Evolutionary conservation across 1,284 basidiomycete species (phyloP).

Genomic region (Chalciporus sp.): DNA sequence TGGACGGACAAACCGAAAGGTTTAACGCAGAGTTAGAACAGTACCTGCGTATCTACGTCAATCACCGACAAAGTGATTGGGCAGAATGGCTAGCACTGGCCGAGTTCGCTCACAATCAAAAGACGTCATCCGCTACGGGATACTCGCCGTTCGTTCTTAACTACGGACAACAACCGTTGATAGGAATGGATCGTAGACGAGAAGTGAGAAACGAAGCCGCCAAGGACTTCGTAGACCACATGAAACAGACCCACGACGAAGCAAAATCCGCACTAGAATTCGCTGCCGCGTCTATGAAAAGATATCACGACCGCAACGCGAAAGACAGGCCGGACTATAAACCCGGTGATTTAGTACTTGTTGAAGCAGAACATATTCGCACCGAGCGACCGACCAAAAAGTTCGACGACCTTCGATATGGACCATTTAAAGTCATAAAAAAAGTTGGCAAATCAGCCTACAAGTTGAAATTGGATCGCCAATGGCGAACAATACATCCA

Average conservation of each 20-base stretch:
- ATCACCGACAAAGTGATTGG: conserved; percentile 43
- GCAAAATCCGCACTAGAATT: background rate
- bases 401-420: too few relatives aligned
- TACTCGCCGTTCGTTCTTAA: background rate
- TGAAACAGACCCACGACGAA: background rate
- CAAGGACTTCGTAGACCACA: background rate
- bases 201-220: background rate
- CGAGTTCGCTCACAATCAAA: conserved; percentile 32
- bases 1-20: conserved; percentile 35
- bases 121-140: background rate
- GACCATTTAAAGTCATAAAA: too few relatives aligned
- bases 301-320: background rate
- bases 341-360: too few relatives aligned
- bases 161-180: background rate
- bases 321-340: too few relatives aligned
- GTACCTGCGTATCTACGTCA: conserved; percentile 29
- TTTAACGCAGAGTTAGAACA: conserved; percentile 41
- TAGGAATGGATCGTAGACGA: background rate
- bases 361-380: too few relatives aligned
- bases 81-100: too few relatives aligned
- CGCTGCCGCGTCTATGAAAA: background rate
- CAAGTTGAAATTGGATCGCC: too few relatives aligned
- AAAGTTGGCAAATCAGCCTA: too few relatives aligned
- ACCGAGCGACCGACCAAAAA: too few relatives aligned
- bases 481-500: too few relatives aligned